A percentile compares a stretch with the other conserved stretches of the same genome.
Evolutionary conservation across 2,329 filamentous ascomycete species (phyloP).

Genomic region (Curvularia eragrostidis): DNA sequence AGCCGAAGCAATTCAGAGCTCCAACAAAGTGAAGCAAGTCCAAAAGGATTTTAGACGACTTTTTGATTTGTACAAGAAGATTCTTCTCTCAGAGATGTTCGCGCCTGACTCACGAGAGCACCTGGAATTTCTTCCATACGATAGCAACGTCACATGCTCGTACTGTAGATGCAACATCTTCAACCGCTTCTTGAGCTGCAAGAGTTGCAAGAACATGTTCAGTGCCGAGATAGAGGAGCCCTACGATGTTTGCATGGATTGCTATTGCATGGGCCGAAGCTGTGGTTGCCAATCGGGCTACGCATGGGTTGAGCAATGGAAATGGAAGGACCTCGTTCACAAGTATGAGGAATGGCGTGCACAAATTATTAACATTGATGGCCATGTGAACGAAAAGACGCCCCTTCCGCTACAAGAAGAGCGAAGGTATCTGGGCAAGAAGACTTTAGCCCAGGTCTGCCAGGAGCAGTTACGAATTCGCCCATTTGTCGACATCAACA

Average conservation of each 20-base stretch:
- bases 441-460: conserved; percentile 89
- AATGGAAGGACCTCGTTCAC: conserved; percentile 77
- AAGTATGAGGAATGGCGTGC: conserved; percentile 85
- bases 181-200: conserved; percentile 94
- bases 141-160: conserved; percentile 92
- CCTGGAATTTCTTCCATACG: conserved; percentile 79
- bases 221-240: conserved; percentile 77
- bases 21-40: conserved; percentile 70
- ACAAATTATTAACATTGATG: conserved; percentile 76
- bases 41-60: conserved; percentile 82
- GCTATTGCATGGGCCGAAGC: conserved; percentile 95
- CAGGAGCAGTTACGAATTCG: conserved; percentile 82
- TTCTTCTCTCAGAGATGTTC: conserved; percentile 88
- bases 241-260: conserved; percentile 98
- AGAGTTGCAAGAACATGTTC: conserved; percentile 74
- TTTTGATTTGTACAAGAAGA: conserved; percentile 76
- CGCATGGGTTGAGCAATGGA: conserved; percentile 92
- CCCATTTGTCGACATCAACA: conserved; percentile 82
- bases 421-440: conserved; percentile 70
- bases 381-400: conserved; percentile 68
- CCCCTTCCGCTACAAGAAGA: conserved; percentile 76
- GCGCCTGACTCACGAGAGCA: conserved; percentile 70
- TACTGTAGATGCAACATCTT: conserved; percentile 97
- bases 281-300: conserved; percentile 87
- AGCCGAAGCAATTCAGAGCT: conserved; percentile 48